phyloP scores from a whole-genome alignment of 768 basidiomycete species.

The Fibroporia radiculosa region DNA sequence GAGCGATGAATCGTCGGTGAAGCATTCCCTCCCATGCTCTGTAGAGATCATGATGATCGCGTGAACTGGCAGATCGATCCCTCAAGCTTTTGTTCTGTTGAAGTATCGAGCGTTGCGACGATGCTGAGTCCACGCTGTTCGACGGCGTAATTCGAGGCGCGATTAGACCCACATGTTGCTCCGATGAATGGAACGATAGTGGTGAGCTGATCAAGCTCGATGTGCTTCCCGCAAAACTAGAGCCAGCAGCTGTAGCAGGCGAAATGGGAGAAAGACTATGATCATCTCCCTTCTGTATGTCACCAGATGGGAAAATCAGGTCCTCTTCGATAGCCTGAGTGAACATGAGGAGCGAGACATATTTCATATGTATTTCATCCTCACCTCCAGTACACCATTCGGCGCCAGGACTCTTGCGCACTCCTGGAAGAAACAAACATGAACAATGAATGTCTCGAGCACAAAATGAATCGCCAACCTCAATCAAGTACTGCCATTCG shows the following conservation, averaged over 20 bases:
- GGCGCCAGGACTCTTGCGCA: conserved; percentile 57
- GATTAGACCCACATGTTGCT: not conserved
- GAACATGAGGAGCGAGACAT: not conserved
- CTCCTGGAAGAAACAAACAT: conserved; percentile 36
- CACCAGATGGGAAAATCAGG: conserved; percentile 55
- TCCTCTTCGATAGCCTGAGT: conserved; percentile 66
- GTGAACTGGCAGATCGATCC: not conserved
- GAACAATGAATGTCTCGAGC: not conserved
- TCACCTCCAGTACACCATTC: conserved; percentile 57
- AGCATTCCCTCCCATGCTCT: conserved; percentile 67
- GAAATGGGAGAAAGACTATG: conserved; percentile 1
- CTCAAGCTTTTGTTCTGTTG: not conserved
- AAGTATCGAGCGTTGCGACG: not conserved
- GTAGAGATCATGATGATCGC: conserved; percentile 55
- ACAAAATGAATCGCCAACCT: conserved; percentile 35
- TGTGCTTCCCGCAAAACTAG: not conserved
- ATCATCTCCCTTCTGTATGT: not conserved
- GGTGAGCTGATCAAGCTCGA: not conserved
- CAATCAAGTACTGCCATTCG: conserved; percentile 63
- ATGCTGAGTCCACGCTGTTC: not conserved
- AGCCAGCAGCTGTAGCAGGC: not conserved
- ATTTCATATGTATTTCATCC: conserved; percentile 10
- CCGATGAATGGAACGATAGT: not conserved
- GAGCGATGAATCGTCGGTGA: conserved; percentile 43
- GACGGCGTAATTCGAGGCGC: not conserved